A percentile compares a stretch with the other conserved stretches of the same genome.
These are phyloP conservation scores for Ormosia emarginata DNA, from an alignment of 306 rosid species.

Conservation along the genomic window DNA sequence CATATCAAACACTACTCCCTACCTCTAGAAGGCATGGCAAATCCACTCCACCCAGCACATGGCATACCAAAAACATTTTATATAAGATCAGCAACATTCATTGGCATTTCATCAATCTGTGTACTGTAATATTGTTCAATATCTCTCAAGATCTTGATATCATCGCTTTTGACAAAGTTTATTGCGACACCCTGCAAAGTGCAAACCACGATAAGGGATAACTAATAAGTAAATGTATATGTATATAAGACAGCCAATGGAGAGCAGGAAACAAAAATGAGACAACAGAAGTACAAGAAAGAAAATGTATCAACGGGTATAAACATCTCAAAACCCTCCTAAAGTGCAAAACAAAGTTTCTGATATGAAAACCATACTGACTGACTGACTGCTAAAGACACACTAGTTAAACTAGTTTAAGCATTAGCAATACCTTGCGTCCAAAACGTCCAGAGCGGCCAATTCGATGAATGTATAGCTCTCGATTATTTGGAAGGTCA, in stretches of 20 bases:
- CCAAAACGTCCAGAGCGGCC: slow-evolving; percentile 99
- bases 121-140: slow-evolving; percentile 97
- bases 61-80: slow-evolving; percentile 16
- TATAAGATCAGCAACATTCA: slow-evolving; percentile 96
- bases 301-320: neutral
- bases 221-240: neutral
- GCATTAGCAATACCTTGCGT: slow-evolving; percentile 67
- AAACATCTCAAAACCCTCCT: neutral
- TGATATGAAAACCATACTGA: neutral
- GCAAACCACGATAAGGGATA: slow-evolving; percentile 1
- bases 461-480: slow-evolving; percentile 93
- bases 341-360: neutral
- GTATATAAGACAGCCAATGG: neutral
- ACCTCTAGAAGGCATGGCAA: slow-evolving; percentile 1
- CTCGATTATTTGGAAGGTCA: slow-evolving; percentile 98
- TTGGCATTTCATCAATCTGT: slow-evolving; percentile 98
- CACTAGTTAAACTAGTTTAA: neutral
- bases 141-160: slow-evolving; percentile 91
- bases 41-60: slow-evolving; percentile 34
- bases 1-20: slow-evolving; percentile 24
- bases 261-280: neutral
- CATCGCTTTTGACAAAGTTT: slow-evolving; percentile 94
- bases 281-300: neutral
- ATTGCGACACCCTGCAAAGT: slow-evolving; percentile 89
- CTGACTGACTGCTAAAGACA: neutral